Evolutionary conservation across 75 land plant genomes (phyloP), one percentile per base, ranked within the genome.

Genomic region (Pseudotsuga menziesii): DNA sequence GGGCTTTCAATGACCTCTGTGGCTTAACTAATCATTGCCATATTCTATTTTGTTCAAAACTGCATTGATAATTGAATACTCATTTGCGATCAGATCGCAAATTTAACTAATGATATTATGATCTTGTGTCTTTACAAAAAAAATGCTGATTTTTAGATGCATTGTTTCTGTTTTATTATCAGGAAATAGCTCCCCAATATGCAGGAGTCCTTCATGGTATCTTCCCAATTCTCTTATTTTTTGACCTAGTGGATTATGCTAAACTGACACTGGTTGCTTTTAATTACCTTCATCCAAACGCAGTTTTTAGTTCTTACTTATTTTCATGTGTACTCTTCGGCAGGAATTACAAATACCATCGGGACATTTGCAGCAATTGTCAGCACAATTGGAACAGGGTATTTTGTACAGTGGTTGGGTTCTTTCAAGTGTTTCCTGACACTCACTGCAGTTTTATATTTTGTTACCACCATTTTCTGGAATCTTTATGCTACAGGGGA

Each of bases 161-260:
- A n/a, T 74, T 23, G 27, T 74, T 27, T 74, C 5, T 56, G 59
- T 19, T 25, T 6, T 72, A 66, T 76, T 0, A 62, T 63, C 95
- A 95, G 99, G 99, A 97, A 35, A 92, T 97, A 66, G 99, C 95
- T 15, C 99, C 99, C 57, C 83, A 87, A 27, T 88, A 82, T 79
- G 99, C 99, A 76, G 99, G 99, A 78, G 85, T 92, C 75, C 89
- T 97, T 67, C 99, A 97, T 82, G 99, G 98, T 96, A 89, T 77
- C 85, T 35, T 77, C 27, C 48, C 41, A 5, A n/a, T 7, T 20
- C 11, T 41, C 41, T 69, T 69, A 0, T 41, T 20, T 44, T 44
- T 69, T 12, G 3, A 4, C 23, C n/a, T 41, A 9, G 19, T 41
- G 52, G 25, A 69, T n/a, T 41, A 41, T 19, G 39, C 23, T n/a